Evolutionary conservation across 148 eudicot species (phyloP).

Genomic region (Talinum fruticosum): DNA sequence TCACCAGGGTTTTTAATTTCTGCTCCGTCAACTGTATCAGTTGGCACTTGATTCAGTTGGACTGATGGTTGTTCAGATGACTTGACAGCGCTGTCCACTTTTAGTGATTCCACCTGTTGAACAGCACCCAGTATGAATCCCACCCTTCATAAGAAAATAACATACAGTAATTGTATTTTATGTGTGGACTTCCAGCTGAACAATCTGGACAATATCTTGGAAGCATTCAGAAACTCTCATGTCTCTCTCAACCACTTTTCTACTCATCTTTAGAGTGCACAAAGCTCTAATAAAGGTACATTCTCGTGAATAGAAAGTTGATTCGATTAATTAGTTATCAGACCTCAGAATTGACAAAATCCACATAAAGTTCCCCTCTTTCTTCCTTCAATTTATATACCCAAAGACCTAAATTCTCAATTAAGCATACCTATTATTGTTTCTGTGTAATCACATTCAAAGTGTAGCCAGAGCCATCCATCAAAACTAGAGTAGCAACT

Average conservation of each 20-base stretch:
- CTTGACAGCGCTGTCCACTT: conserved; percentile 15
- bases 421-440: neutral
- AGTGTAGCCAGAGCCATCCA: neutral
- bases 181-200: conserved; percentile 41
- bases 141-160: neutral
- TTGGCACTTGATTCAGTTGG: neutral
- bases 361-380: neutral
- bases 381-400: neutral
- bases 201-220: neutral
- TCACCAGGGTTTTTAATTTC: conserved; percentile 9
- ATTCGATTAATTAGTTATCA: no score
- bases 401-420: neutral
- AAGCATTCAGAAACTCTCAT: no score
- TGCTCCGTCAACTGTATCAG: neutral
- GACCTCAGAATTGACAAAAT: neutral
- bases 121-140: conserved; percentile 19
- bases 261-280: no score
- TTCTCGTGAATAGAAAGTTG: no score
- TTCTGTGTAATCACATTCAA: neutral
- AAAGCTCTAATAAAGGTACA: no score
- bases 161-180: neutral
- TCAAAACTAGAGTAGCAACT: neutral
- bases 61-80: conserved; percentile 22
- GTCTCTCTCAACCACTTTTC: no score
- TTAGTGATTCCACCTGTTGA: conserved; percentile 25